These are phyloP conservation scores for Sinapis alba DNA, from an alignment of 441 rosid genomes.

Conservation along the genomic window DNA sequence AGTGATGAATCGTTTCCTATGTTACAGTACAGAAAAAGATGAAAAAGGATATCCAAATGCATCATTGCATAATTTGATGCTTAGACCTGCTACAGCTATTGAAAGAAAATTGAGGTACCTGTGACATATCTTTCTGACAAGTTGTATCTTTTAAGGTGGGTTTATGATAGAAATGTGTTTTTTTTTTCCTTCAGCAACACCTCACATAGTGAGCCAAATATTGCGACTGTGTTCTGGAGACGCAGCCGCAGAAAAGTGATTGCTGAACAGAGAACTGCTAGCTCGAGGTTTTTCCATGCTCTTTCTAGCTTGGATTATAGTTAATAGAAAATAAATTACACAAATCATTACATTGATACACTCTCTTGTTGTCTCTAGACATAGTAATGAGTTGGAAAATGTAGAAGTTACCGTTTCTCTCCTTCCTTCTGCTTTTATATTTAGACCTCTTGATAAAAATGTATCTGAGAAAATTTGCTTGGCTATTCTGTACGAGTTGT, in stretches of 20 bases:
- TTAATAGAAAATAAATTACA: not conserved
- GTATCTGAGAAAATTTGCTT: not conserved
- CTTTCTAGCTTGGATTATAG: constrained; percentile 26
- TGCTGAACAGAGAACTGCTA: constrained; percentile 98
- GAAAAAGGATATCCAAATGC: constrained; percentile 68
- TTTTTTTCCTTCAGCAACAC: constrained; percentile 54
- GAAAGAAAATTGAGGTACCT: constrained; percentile 78
- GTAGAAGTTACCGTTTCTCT: not conserved
- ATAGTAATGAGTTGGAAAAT: constrained; percentile 4
- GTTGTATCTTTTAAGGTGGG: constrained; percentile 11
- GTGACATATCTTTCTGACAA: constrained; percentile 12
- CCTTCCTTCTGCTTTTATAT: not conserved
- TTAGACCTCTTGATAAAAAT: not conserved
- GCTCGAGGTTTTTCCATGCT: constrained; percentile 77
- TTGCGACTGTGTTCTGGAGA: constrained; percentile 87
- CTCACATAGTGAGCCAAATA: constrained; percentile 97
- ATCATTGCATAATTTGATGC: constrained; percentile 73
- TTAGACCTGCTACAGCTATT: constrained; percentile 56
- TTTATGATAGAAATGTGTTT: constrained; percentile 11
- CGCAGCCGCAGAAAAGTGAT: constrained; percentile 96
- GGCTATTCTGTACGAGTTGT: not conserved
- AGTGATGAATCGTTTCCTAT: constrained; percentile 35
- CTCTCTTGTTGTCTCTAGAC: not conserved
- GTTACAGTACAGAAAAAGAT: constrained; percentile 81
- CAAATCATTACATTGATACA: not conserved